Evolutionary conservation across 345 rosid genomes (phyloP).

Genomic region (Luvunga scandens): DNA sequence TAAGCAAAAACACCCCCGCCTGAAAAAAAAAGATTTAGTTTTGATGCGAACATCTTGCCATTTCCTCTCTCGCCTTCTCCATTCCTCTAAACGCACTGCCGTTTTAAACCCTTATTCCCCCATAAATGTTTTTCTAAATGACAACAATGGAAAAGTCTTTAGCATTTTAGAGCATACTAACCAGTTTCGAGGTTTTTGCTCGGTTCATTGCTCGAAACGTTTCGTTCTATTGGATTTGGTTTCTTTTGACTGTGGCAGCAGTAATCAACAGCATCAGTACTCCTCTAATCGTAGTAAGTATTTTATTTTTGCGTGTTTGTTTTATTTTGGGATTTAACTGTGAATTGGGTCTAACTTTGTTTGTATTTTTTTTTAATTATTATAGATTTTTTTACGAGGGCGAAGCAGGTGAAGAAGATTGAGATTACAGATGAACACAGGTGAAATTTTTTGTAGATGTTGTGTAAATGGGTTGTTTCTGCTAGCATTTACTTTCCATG

Average conservation of each 20-base stretch:
- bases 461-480: not conserved
- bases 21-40: not conserved
- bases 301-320: conserved; percentile 9
- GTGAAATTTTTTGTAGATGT: conserved; percentile 20
- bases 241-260: conserved; percentile 26
- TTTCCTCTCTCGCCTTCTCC: conserved; percentile 50
- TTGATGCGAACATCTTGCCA: conserved; percentile 50
- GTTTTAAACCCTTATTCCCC: not conserved
- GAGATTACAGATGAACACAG: conserved; percentile 77
- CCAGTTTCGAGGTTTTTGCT: conserved; percentile 26
- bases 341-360: not conserved
- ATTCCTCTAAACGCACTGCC: conserved; percentile 28
- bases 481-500: too few relatives aligned
- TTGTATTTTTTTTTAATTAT: too few relatives aligned
- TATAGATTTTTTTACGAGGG: conserved; percentile 68
- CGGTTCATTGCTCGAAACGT: conserved; percentile 18
- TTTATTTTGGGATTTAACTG: not conserved
- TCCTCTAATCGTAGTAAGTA: conserved; percentile 45
- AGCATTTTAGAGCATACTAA: conserved; percentile 10
- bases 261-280: conserved; percentile 17
- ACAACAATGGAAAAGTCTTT: not conserved
- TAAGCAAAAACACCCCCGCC: not conserved
- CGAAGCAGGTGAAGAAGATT: conserved; percentile 70
- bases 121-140: not conserved
- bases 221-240: conserved; percentile 37